These are phyloP conservation scores for Colletotrichum viniferum DNA, from an alignment of 2,329 filamentous ascomycete genomes.

Conservation along the genomic window DNA sequence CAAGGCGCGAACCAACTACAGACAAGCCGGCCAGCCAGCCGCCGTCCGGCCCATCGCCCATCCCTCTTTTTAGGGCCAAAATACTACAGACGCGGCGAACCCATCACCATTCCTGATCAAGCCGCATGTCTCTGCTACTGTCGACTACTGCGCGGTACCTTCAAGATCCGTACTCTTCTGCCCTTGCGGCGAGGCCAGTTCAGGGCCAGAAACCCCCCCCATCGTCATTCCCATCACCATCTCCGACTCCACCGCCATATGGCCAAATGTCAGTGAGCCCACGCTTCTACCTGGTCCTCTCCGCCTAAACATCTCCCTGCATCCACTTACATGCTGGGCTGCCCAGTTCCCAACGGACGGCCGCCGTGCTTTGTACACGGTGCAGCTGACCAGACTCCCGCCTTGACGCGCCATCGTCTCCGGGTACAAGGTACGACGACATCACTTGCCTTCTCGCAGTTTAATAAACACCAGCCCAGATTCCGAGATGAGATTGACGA, in stretches of 20 bases:
- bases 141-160: neutral
- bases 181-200: neutral
- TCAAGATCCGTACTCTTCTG: neutral
- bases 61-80: neutral
- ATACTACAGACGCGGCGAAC: neutral
- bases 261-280: neutral
- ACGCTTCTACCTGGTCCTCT: neutral
- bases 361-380: neutral
- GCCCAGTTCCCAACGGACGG: neutral
- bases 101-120: conserved; percentile 2
- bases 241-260: neutral
- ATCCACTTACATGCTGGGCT: neutral
- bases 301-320: neutral
- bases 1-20: neutral
- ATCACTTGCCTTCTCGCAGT: neutral
- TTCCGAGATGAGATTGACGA: conserved; percentile 1
- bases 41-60: neutral
- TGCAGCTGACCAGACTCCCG: neutral
- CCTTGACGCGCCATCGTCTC: neutral
- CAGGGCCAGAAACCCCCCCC: neutral
- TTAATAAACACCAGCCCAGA: neutral
- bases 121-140: neutral
- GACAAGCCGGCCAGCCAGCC: neutral
- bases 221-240: neutral
- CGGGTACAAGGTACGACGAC: neutral